Conservation (phyloP, 139 green algal species). For the Asterochloris erici region DNA sequence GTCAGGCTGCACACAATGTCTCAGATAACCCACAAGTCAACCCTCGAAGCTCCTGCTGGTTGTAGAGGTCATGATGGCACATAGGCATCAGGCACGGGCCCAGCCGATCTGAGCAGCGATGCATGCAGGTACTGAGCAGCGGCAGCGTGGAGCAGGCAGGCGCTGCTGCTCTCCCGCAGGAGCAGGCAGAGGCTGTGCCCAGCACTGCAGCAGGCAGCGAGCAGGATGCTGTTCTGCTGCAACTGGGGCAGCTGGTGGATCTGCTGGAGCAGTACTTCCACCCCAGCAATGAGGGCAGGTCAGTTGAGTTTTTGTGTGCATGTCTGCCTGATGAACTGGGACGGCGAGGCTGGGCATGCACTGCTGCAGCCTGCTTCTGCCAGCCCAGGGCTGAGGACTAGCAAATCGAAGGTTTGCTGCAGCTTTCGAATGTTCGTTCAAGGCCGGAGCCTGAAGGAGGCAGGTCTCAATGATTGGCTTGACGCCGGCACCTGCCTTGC, state of each 20-base stretch:
- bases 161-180: background rate
- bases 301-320: background rate
- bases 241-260: conserved; percentile 45
- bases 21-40: background rate
- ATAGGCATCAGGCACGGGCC: background rate
- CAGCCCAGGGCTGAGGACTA: too few relatives aligned
- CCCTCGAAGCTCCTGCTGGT: background rate
- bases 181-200: background rate
- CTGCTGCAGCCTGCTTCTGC: too few relatives aligned
- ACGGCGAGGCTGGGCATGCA: too few relatives aligned
- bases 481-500: too few relatives aligned
- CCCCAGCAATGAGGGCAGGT: conserved; percentile 75
- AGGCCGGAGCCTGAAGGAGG: too few relatives aligned
- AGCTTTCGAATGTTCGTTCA: too few relatives aligned
- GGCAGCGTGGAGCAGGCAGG: background rate
- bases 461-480: too few relatives aligned
- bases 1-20: background rate
- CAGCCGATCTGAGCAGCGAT: too few relatives aligned
- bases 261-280: conserved; percentile 87
- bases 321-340: too few relatives aligned
- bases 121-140: too few relatives aligned
- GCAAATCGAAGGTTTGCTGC: too few relatives aligned
- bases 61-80: background rate
- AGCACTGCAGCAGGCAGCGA: conserved; percentile 4
- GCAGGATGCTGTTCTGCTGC: conserved; percentile 16